Conservation (phyloP, 2,329 filamentous ascomycete genomes). For the Venturia carpophila region DNA sequence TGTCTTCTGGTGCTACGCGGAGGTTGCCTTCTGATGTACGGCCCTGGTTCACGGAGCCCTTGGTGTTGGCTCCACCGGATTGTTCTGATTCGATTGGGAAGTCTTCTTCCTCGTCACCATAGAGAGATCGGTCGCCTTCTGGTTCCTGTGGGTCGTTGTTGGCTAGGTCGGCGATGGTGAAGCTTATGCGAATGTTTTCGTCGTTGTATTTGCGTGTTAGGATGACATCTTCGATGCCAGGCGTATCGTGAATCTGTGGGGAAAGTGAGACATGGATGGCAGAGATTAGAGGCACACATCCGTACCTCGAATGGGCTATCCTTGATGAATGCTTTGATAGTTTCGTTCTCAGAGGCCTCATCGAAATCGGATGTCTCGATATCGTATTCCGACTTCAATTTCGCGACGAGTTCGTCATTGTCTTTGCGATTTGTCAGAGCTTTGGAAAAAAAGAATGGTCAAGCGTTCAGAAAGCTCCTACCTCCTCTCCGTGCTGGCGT, state of each 20-base stretch:
- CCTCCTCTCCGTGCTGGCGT: conserved; percentile 27
- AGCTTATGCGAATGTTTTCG: conserved; percentile 77
- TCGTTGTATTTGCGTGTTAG: conserved; percentile 76
- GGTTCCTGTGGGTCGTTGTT: conserved; percentile 37
- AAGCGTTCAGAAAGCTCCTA: neutral
- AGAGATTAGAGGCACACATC: neutral
- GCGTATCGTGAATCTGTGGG: conserved; percentile 57
- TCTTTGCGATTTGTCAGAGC: conserved; percentile 4
- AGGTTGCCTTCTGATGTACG: conserved; percentile 36
- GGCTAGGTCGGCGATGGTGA: conserved; percentile 78
- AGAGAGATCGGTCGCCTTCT: conserved; percentile 49
- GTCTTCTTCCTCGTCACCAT: conserved; percentile 44
- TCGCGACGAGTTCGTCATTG: conserved; percentile 74
- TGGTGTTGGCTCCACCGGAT: conserved; percentile 49
- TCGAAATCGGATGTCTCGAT: conserved; percentile 77
- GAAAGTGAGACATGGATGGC: conserved; percentile 17
- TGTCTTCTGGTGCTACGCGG: conserved; percentile 49
- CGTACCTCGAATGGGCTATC: conserved; percentile 72
- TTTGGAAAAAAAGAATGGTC: neutral
- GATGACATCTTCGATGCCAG: conserved; percentile 80
- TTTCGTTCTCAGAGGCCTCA: conserved; percentile 59
- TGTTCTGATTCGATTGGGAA: conserved; percentile 29
- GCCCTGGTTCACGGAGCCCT: conserved; percentile 27
- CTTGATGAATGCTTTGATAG: conserved; percentile 80
- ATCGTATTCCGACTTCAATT: conserved; percentile 75